Base-by-base conservation (phyloP, 2,329 filamentous ascomycete genomes). In the Beauveria brongniartii region DNA sequence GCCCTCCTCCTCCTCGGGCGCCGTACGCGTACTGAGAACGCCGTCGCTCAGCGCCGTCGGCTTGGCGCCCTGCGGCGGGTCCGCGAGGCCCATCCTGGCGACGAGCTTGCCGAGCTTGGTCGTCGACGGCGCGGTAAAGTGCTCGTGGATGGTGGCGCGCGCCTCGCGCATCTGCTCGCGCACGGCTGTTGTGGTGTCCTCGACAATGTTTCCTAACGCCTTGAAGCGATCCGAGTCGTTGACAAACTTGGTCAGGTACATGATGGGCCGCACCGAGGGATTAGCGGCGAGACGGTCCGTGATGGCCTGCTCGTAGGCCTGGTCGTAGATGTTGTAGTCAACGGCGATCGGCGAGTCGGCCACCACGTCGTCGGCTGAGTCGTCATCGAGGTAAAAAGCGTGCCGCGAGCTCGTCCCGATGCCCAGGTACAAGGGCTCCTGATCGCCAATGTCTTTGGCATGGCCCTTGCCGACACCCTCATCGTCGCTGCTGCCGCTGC, bases 311-410 rank as follows among this genome's bases (percentile, higher is more conserved):
- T 90, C 85, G 71, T 96, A 97, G 0, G 93, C 93, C 1, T 83
- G 85, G 71, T 96, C 91, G 72, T 96, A 97, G 62, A 97, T 88
- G 69, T 94, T 87, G 67, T 91, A 91, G 63, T 95, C 91, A 6
- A 90, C 89, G 1, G 87, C 88, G 0, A 88, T 88, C 3, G 93
- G 93, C 1, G 90, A 95, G 73, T 96, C 92, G 34, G 90, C 90
- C 46, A 96, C 86, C 5, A 88, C 71, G 24, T 80, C 73, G 3
- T 73, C 73, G 16, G 51, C 22, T 8, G 73, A 74, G 10, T 71
- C 66, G 26, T 74, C 70, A 59, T 75, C 73, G 46, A 69, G 71
- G 51, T 71, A 68, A 66, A 78, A 79, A 20, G 77, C 77, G 63
- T 82, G 78, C 28, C 73, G 70, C 3, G 81, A 78, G 50, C 87